Conservation (phyloP, 2,329 filamentous ascomycete species). For the Cladosporium sphaerospermum region DNA sequence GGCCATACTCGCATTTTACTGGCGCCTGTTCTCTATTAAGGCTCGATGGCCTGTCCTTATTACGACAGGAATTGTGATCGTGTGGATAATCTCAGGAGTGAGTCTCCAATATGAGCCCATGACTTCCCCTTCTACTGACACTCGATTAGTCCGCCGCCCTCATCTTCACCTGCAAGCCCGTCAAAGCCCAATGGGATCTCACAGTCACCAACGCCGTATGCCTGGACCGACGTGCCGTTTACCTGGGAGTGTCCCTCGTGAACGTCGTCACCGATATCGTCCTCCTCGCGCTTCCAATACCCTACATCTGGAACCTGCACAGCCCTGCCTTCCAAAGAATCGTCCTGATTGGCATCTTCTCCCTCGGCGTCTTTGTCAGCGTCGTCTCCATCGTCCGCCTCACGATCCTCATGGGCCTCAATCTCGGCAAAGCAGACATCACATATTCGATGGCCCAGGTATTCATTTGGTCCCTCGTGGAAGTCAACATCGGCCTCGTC, state of each 20-base stretch:
- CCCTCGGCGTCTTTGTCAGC: constrained; percentile 15
- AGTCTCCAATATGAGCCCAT: neutral
- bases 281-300: constrained; percentile 14
- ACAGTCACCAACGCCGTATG: constrained; percentile 11
- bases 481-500: constrained; percentile 10
- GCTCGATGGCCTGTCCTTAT: constrained; percentile 12
- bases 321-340: constrained; percentile 11
- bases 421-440: constrained; percentile 7
- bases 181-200: constrained; percentile 14
- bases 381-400: constrained; percentile 14
- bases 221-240: constrained; percentile 6
- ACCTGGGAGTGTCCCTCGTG: constrained; percentile 7
- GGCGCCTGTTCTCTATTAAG: constrained; percentile 18
- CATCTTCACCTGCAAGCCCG: constrained; percentile 13
- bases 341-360: constrained; percentile 13
- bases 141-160: constrained; percentile 8
- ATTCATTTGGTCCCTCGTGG: constrained; percentile 10
- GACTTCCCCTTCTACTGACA: neutral
- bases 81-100: constrained; percentile 14
- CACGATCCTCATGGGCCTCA: constrained; percentile 13
- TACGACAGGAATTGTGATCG: constrained; percentile 7
- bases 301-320: constrained; percentile 15
- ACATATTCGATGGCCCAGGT: constrained; percentile 14
- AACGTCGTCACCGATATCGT: constrained; percentile 12
- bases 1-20: constrained; percentile 20